Base-by-base conservation (phyloP, 176 grass and related monocot species). In the Zoysia pacifica region DNA sequence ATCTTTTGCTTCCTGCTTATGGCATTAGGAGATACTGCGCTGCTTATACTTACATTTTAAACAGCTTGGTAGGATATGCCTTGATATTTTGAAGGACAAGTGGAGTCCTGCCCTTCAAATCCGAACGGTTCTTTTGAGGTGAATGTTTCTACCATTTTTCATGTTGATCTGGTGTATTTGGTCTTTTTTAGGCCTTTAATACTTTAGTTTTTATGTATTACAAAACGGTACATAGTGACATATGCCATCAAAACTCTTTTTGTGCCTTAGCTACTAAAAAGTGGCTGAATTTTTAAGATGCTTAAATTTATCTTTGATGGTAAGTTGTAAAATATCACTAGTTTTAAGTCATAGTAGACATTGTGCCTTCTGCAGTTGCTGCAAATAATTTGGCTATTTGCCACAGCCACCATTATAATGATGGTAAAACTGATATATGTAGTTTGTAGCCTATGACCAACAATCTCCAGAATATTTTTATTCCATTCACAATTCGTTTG, bases 11-110 rank as follows among this genome's bases (percentile, higher is more conserved):
- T 18, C 49, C 12, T 65, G 56, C 66, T 18, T 53, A 75, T 41
- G 12, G 6, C 46, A 39, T 58, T 73, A 44, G 20, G 39, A 49
- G 11, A 16, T 65, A 81, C 42, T 76, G n/a, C n/a, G 16, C 9
- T 78, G 52, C 60, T 77, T 77, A 76, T 51, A 78, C 35, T 79
- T 74, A 70, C 65, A 86, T 11, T 49, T 52, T 28, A 28, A 85
- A 67, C 76, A 97, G 92, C 95, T 97, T 92, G 95, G 93, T 90
- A 90, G 93, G 81, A 97, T 97, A 88, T 97, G 93, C 72, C 90
- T 97, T 84, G 90, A 97, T 78, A 97, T 97, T 84, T 77, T 97
- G 5, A 93, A 97, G 87, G 93, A 97, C 76, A 97, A 93, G 76
- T 97, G 93, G 93, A 97, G 90, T 84, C 93, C 90, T 15, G 90